phyloP scores from a whole-genome alignment of 2,329 filamentous ascomycete species.

The Cladophialophora chaetospira region DNA sequence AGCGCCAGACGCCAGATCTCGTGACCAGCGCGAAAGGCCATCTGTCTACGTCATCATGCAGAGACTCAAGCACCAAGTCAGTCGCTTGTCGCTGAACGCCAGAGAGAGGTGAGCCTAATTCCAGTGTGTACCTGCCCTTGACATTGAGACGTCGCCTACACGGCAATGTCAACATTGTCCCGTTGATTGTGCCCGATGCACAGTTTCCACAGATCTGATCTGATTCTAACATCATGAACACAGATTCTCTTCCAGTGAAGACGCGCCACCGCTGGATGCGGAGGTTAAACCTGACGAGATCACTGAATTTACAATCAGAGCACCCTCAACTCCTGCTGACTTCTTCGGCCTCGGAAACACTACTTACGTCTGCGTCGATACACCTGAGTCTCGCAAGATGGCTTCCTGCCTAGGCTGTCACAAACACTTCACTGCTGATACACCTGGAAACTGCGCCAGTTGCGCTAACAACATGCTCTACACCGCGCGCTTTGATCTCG shows the following conservation, averaged over 20 bases:
- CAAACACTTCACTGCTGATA: slow-evolving; percentile 14
- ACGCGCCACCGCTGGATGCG: slow-evolving; percentile 30
- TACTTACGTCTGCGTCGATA: slow-evolving; percentile 56
- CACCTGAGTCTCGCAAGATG: slow-evolving; percentile 18
- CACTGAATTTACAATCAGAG: slow-evolving; percentile 24
- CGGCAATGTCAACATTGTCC: slow-evolving; percentile 17
- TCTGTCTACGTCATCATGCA: slow-evolving; percentile 21
- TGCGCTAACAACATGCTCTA: slow-evolving; percentile 72
- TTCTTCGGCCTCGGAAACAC: slow-evolving; percentile 36
- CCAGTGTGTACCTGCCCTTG: not conserved
- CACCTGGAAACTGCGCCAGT: slow-evolving; percentile 59
- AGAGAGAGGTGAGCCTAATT: slow-evolving; percentile 16
- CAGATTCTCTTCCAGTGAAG: slow-evolving; percentile 19
- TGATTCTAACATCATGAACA: slow-evolving; percentile 25
- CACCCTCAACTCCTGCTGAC: slow-evolving; percentile 37
- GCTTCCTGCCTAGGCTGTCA: slow-evolving; percentile 18
- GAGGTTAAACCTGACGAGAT: slow-evolving; percentile 22
- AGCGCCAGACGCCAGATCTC: slow-evolving; percentile 8
- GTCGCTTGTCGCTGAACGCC: slow-evolving; percentile 12
- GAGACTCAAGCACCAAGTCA: slow-evolving; percentile 7
- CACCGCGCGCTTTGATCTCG: slow-evolving; percentile 62
- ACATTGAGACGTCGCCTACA: slow-evolving; percentile 1
- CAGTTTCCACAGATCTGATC: not conserved
- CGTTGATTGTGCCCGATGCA: slow-evolving; percentile 19
- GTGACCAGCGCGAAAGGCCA: not conserved